Base-by-base conservation (phyloP, 148 eudicot genomes). In the Chenopodium berlandieri region DNA sequence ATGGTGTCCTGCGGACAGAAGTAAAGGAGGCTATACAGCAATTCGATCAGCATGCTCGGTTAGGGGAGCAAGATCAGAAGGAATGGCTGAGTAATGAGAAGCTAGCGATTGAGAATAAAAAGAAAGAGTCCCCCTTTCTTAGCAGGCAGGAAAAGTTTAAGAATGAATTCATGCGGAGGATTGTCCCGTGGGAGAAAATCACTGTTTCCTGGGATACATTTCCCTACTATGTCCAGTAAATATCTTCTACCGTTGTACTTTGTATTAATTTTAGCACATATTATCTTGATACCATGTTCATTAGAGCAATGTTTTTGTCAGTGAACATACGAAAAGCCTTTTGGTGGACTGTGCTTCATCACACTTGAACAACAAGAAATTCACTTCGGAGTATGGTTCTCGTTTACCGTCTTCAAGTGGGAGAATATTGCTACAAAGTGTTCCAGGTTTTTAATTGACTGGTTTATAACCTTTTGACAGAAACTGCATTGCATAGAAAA, bases 121-220 rank as follows among this genome's bases (percentile, higher is more conserved):
- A 85, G 82, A 92, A 89, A 81, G 98, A 96, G 17, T 91, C 98
- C 70, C 98, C 99, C 71, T 96, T 94, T 77, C 87, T 96, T 82
- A 90, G 89, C 64, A 91, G 84, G 82, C 82, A 92, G 34, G 93
- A 92, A 79, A 92, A 89, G 85, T 94, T 92, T 80, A 94, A 88
- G 85, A 92, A 94, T 77, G 98, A 96, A 82, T 96, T 94, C 81
- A 67, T 89, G 80, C 84, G 99, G 65, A 92, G 97, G 87, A 70
- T 96, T 84, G 89, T 92, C 80, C 99, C 98, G 22, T 94, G 98
- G 98, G 99, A 96, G 83, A 96, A 94, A 77, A 88, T 94, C 81
- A 88, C 90, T 7, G 93, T 96, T 72, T 92, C 99, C 12, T 96
- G 98, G 99, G 98, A 94, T 56, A 88, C 94, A n/a, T 96, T 96